Base-by-base conservation (phyloP, 306 rosid genomes). In the Elaeagnus macrophylla region DNA sequence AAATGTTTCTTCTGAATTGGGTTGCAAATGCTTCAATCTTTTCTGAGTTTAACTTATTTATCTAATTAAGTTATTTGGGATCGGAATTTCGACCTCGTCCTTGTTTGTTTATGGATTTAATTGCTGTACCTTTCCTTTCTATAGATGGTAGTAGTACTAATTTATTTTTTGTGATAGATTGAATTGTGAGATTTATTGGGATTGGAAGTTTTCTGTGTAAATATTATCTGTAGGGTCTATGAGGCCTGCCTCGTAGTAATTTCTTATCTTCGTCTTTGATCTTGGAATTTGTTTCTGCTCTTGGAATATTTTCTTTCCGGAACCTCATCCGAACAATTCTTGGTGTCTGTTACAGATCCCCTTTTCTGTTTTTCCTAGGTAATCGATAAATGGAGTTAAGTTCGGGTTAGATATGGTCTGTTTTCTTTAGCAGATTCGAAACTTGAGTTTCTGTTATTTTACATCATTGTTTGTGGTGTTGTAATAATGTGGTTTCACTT, bases 181-280 rank as follows among this genome's bases (percentile, higher is more conserved):
- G 52, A 56, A 50, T 54, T 40, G 59, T 15, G 53, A 37, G 62
- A 48, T 53, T 54, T 41, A 25, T 43, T 20, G 62, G 51, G 57
- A 40, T 9, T 49, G 38, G 10, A 17, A 5, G 11, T 18, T 43
- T 53, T 6, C 0, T 35, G 44, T 19, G 39, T 32, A 32, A 25
- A 19, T 57, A 10, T 20, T n/a, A 3, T 20, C 10, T 14, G 18
- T 25, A 5, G 25, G 32, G 7, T 38, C 37, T 25, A 25, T 25
- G 4, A 25, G 2, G 2, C 32, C 4, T 25, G 32, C 32, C 32
- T 25, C 4, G 32, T 25, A 25, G 32, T 25, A 2, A 5, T 25
- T 25, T 25, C 4, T 25, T n/a, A n/a, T n/a, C n/a, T n/a, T n/a
- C n/a, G n/a, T n/a, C n/a, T n/a, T n/a, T n/a, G n/a, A n/a, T n/a